These are phyloP conservation scores for Aspergillus udagawae DNA, from an alignment of 2,329 filamentous ascomycete species.

Conservation along the genomic window DNA sequence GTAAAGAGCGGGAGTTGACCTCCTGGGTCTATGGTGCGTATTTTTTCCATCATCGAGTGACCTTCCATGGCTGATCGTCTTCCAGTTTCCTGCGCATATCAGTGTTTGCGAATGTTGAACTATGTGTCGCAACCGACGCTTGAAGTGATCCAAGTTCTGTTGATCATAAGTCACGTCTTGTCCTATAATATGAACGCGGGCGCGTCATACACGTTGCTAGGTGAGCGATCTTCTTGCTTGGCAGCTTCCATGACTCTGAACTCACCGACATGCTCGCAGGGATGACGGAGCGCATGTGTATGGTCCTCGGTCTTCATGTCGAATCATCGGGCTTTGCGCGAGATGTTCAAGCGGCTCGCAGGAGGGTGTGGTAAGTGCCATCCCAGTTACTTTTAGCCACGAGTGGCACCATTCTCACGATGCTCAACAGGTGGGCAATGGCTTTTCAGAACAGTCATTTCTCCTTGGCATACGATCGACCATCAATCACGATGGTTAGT, in stretches of 20 bases:
- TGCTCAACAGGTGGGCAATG: conserved; percentile 46
- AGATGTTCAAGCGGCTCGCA: conserved; percentile 38
- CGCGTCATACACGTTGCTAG: conserved; percentile 58
- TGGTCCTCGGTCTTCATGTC: conserved; percentile 56
- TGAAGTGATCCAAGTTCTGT: conserved; percentile 58
- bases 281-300: conserved; percentile 46
- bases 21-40: conserved; percentile 59
- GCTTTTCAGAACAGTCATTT: conserved; percentile 59
- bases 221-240: conserved; percentile 27
- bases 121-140: conserved; percentile 59
- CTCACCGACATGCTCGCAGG: conserved; percentile 14
- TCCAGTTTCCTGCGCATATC: conserved; percentile 60
- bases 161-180: conserved; percentile 60
- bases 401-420: neutral
- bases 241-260: neutral
- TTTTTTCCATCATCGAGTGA: neutral
- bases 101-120: conserved; percentile 61
- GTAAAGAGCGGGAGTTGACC: conserved; percentile 57
- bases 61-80: conserved; percentile 18
- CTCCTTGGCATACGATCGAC: conserved; percentile 58
- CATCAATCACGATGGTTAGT: conserved; percentile 49
- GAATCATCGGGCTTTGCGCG: conserved; percentile 48
- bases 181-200: conserved; percentile 64
- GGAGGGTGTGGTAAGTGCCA: conserved; percentile 33
- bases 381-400: neutral